Evolutionary conservation across 108 stramenopile genomes (phyloP), one percentile per base, ranked within the genome.

Genomic region (Nitzschia inconspicua): DNA sequence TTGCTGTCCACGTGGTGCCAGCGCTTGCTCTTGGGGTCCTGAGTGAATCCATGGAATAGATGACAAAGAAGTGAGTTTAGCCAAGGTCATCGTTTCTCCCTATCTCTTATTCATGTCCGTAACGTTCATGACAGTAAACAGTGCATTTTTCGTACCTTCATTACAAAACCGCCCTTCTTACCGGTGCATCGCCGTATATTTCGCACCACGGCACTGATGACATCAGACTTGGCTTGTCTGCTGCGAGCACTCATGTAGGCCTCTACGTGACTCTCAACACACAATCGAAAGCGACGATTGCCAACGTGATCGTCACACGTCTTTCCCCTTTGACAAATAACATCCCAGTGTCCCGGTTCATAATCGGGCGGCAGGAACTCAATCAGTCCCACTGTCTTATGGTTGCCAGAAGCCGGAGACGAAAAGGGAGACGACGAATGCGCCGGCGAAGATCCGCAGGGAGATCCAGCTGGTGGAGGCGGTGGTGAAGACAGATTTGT

Each of bases 281-380:
- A 56, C 1, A 30, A 42, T 42, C 55, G 43, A 24, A 66, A 66
- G 20, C 65, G 14, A 3, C 55, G 28, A 25, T 66, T 66, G 19
- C 65, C 65, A 28, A 66, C 63, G 50, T 63, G 62, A 35, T 63
- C 62, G 30, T 63, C 39, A 6, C 39, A 47, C 14, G 50, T 50
- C 27, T 63, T 63, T 14, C 49, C 49, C 10, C 40, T 14, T 11
- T 63, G 62, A 27, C 62, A 63, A 41, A 63, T 63, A 8, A 63
- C 62, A 51, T 63, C 62, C 30, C 37, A 63, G 1, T 27, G 25
- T 0, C 62, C 62, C 18, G 62, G 62, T 30, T 9, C 29, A 28
- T 58, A 58, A 16, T 40, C 30, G 2, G 11, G 31, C 10, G 44
- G 30, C 8, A 60, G 29, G 5, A 32, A 46, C 29, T 60, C 44